These are phyloP conservation scores for Hericium coralloides DNA, from an alignment of 768 basidiomycete genomes.

Conservation along the genomic window DNA sequence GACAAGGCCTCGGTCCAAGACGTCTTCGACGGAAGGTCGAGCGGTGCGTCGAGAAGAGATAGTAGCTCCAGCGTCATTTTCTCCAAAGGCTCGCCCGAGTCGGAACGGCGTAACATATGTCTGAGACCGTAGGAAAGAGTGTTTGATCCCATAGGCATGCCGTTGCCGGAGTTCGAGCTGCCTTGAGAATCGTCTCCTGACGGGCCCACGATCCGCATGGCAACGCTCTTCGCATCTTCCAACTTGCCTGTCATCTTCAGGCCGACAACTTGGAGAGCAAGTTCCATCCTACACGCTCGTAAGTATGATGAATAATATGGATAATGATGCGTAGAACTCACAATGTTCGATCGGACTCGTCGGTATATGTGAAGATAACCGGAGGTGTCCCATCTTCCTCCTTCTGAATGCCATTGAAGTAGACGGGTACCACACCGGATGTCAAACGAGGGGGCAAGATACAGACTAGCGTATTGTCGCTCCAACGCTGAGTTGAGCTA, in stretches of 20 bases:
- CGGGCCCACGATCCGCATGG: slow-evolving; percentile 83
- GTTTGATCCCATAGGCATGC: slow-evolving; percentile 40
- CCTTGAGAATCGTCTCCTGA: slow-evolving; percentile 43
- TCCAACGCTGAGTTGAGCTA: slow-evolving; percentile 84
- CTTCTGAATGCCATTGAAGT: slow-evolving; percentile 72
- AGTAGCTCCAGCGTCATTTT: slow-evolving; percentile 74
- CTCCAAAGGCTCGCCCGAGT: slow-evolving; percentile 56
- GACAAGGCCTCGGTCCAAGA: slow-evolving; percentile 54
- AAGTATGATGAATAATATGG: not conserved
- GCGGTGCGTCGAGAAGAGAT: slow-evolving; percentile 58
- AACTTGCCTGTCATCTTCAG: slow-evolving; percentile 95
- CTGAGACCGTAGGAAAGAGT: slow-evolving; percentile 43
- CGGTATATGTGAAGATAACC: slow-evolving; percentile 81
- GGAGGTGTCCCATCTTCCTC: slow-evolving; percentile 45
- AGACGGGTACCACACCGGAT: slow-evolving; percentile 84
- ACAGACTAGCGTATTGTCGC: slow-evolving; percentile 89
- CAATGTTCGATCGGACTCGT: slow-evolving; percentile 85
- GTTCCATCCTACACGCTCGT: slow-evolving; percentile 64
- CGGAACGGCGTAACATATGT: slow-evolving; percentile 46
- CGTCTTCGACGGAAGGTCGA: slow-evolving; percentile 33
- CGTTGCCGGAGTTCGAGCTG: slow-evolving; percentile 4
- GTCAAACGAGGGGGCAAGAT: slow-evolving; percentile 73
- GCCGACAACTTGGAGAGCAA: slow-evolving; percentile 91
- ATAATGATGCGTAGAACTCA: slow-evolving; percentile 32
- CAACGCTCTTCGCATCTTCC: slow-evolving; percentile 88